Evolutionary conservation across 768 basidiomycete genomes (phyloP), one percentile per base, ranked within the genome.

Genomic region (Phylloporus scabripes): DNA sequence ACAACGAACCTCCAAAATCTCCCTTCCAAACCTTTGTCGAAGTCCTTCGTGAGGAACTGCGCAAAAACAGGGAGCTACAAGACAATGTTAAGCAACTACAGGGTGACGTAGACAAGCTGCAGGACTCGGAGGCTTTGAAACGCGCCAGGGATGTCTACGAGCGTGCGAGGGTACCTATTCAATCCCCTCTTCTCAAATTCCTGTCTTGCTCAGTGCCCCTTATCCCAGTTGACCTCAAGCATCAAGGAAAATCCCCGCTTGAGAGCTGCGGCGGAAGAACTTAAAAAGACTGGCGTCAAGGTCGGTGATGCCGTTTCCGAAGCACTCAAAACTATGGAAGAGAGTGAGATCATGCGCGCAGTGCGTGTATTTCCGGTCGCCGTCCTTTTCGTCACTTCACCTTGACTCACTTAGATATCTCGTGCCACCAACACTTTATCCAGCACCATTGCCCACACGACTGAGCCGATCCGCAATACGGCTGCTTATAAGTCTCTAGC

Each of bases 11-110:
- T 4, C 87, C 88, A 4, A 91, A 89, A 65, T 96, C 92, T 4
- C 96, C 96, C 1, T 97, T 96, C 62, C 86, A 90, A 67, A 92
- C 92, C 2, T 99, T 99, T 57, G 92, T 97, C 7, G 89, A 98
- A 29, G 92, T 94, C 17, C 74, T 99, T 39, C 82, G 79, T 57
- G 93, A 96, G 46, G 96, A 99, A 71, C 71, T 99, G 39, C 77
- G 81, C 65, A 98, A 97, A 76, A 95, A 91, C 64, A 73, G 92
- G 55, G 94, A 95, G 66, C 75, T 96, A 43, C 92, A 95, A 72
- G 94, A 98, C 29, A 95, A 95, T 69, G 87, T 97, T 42, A 94
- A 93, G 73, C 92, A 96, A 70, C 77, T 99, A 15, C 92, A 95
- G 70, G 96, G 96, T 54, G 93, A 98, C 67, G 95, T 96, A 32